These are phyloP conservation scores for Hymenoscyphus albidus DNA, from an alignment of 2,329 filamentous ascomycete genomes.

Conservation along the genomic window DNA sequence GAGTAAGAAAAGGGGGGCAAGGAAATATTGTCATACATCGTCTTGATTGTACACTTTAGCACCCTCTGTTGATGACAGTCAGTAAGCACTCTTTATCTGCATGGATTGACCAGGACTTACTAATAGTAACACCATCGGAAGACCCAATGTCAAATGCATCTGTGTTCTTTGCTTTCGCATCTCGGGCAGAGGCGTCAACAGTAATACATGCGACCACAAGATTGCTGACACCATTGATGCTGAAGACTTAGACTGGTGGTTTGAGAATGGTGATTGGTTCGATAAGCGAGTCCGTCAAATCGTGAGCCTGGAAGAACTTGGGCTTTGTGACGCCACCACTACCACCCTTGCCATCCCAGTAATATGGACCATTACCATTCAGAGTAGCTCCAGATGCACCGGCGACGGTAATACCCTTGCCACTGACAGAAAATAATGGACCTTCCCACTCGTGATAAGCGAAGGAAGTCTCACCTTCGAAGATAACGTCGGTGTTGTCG, in stretches of 20 bases:
- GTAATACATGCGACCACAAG: constrained; percentile 47
- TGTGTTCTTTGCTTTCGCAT: constrained; percentile 45
- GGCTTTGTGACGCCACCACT: constrained; percentile 59
- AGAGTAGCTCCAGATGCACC: constrained; percentile 50
- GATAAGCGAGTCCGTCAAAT: constrained; percentile 47
- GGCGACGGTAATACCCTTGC: constrained; percentile 13
- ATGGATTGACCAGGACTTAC: constrained; percentile 20
- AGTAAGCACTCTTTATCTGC: neutral
- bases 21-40: neutral
- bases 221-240: constrained; percentile 39
- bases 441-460: constrained; percentile 64
- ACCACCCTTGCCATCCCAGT: constrained; percentile 58
- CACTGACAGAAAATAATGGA: constrained; percentile 49
- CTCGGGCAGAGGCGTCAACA: constrained; percentile 54
- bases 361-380: constrained; percentile 51
- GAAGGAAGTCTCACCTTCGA: constrained; percentile 63
- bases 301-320: constrained; percentile 56
- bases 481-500: constrained; percentile 50
- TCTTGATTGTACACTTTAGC: constrained; percentile 52
- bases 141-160: constrained; percentile 49
- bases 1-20: neutral
- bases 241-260: constrained; percentile 45
- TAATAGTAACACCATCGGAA: constrained; percentile 46
- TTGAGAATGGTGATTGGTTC: constrained; percentile 48
- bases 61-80: constrained; percentile 17